Evolutionary conservation across 352 stramenopile species (phyloP).

Genomic region (Phytophthora crassamura): DNA sequence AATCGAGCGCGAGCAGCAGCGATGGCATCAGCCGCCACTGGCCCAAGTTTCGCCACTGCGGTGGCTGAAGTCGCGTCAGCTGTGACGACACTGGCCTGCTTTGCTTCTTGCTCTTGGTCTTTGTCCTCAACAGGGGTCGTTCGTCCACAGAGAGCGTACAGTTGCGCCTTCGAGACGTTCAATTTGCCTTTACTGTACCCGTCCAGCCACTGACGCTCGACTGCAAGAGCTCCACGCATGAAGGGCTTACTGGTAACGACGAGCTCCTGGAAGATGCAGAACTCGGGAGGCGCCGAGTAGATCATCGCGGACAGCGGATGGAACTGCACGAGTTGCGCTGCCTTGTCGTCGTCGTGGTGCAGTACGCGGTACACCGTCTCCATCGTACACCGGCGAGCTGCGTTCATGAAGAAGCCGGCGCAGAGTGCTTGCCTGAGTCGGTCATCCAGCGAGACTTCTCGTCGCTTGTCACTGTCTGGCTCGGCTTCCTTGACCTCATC

Average conservation of each 20-base stretch:
- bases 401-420: constrained; percentile 77
- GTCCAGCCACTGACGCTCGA: constrained; percentile 62
- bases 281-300: constrained; percentile 51
- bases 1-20: constrained; percentile 54
- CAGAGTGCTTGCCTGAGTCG: constrained; percentile 57
- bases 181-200: constrained; percentile 45
- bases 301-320: constrained; percentile 70
- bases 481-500: constrained; percentile 24
- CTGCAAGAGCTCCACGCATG: constrained; percentile 62
- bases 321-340: constrained; percentile 64
- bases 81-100: background rate
- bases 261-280: constrained; percentile 78
- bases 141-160: constrained; percentile 64
- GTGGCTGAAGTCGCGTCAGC: background rate
- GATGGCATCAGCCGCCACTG: constrained; percentile 39
- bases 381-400: constrained; percentile 59
- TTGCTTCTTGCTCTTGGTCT: background rate
- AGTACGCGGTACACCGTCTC: constrained; percentile 68
- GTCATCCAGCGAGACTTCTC: constrained; percentile 30
- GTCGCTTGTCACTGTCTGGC: background rate
- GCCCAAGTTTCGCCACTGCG: constrained; percentile 5
- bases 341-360: constrained; percentile 24
- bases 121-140: constrained; percentile 14
- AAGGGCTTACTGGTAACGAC: constrained; percentile 77
- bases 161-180: constrained; percentile 32